phyloP scores from a whole-genome alignment of 139 green algal species.

The Auxenochlorella protothecoides region DNA sequence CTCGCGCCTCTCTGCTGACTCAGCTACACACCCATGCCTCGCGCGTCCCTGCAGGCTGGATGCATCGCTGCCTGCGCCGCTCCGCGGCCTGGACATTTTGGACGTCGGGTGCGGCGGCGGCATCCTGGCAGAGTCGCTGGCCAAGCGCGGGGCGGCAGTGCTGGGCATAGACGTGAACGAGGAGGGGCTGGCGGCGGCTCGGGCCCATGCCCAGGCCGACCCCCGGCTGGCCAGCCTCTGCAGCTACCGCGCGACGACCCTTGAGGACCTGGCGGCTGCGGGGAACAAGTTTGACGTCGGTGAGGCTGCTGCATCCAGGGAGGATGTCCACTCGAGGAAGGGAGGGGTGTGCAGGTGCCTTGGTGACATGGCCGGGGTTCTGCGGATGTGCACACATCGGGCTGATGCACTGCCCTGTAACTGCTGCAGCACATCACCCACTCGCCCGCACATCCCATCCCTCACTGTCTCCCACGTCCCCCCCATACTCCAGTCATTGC shows the following conservation, averaged over 20 bases:
- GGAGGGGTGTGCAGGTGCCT: too few species aligned
- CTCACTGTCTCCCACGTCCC: neutral
- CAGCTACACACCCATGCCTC: too few species aligned
- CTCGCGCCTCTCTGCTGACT: neutral
- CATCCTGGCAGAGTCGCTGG: constrained; percentile 69
- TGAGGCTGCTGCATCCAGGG: too few species aligned
- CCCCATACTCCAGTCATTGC: constrained; percentile 38
- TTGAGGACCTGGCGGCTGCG: constrained; percentile 32
- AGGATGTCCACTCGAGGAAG: too few species aligned
- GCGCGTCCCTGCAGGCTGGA: constrained; percentile 1
- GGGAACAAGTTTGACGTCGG: constrained; percentile 19
- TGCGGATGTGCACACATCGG: too few species aligned
- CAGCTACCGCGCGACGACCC: constrained; percentile 10
- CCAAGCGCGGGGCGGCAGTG: constrained; percentile 59
- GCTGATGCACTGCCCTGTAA: too few species aligned
- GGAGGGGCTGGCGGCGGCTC: constrained; percentile 25
- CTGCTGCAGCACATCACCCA: too few species aligned
- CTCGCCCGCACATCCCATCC: neutral
- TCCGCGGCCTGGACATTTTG: constrained; percentile 42
- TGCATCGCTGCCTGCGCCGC: constrained; percentile 3
- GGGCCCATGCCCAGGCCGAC: constrained; percentile 25
- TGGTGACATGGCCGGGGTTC: too few species aligned
- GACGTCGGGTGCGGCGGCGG: constrained; percentile 88
- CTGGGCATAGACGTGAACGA: constrained; percentile 44
- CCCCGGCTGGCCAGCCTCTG: neutral